Conservation (phyloP, 305 asterid genomes). For the Petunia hybrid region DNA sequence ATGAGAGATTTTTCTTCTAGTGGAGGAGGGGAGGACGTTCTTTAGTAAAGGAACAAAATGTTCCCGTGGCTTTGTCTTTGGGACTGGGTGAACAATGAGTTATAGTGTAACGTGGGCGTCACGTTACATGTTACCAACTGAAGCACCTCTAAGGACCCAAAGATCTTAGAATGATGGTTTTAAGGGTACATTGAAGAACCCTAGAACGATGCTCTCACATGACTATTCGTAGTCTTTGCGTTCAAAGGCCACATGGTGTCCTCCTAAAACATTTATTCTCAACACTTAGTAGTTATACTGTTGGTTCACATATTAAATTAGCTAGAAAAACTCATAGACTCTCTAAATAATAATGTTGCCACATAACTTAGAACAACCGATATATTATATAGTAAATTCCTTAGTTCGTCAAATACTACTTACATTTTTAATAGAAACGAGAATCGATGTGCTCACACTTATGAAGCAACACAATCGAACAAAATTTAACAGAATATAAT, state of each 20-base stretch:
- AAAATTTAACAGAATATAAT: neutral
- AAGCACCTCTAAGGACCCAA: constrained; percentile 24
- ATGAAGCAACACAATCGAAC: neutral
- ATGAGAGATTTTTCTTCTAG: neutral
- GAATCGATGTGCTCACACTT: constrained; percentile 2
- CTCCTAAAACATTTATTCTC: constrained; percentile 11
- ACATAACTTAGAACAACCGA: no score
- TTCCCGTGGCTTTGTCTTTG: constrained; percentile 3
- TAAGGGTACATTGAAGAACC: constrained; percentile 31
- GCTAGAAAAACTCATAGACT: no score
- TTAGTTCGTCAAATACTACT: no score
- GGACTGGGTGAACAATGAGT: constrained; percentile 25
- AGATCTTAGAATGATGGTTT: constrained; percentile 30
- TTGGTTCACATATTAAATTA: neutral
- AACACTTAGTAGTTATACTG: neutral
- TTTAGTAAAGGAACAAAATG: constrained; percentile 20
- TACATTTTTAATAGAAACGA: neutral
- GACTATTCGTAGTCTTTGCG: constrained; percentile 21
- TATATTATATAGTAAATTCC: no score
- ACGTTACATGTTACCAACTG: constrained; percentile 29
- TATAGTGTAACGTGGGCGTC: constrained; percentile 33
- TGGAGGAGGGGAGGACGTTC: neutral
- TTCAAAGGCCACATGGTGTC: constrained; percentile 15
- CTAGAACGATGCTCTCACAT: constrained; percentile 28
- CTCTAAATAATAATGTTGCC: no score